phyloP scores from a whole-genome alignment of 2,329 filamentous ascomycete species.

The Zymoseptoria tritici region DNA sequence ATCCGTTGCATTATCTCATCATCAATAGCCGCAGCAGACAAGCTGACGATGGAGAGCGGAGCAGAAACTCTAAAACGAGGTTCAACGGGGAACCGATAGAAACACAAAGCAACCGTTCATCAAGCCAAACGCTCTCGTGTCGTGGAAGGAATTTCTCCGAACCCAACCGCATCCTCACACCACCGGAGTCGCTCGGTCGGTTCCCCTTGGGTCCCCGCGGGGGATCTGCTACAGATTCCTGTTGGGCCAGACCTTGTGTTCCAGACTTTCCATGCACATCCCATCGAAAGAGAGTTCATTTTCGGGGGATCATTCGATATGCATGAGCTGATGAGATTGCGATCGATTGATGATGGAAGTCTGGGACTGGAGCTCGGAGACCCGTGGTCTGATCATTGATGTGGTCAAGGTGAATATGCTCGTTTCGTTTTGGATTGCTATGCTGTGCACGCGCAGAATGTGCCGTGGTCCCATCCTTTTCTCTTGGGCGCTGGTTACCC shows the following conservation, averaged over 20 bases:
- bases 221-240: background rate
- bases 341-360: background rate
- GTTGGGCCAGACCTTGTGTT: background rate
- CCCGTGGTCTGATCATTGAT: background rate
- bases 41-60: background rate
- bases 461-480: background rate
- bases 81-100: background rate
- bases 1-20: background rate
- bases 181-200: background rate
- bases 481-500: background rate
- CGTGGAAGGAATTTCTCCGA: background rate
- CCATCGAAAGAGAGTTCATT: background rate
- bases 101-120: background rate
- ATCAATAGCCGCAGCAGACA: background rate
- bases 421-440: background rate
- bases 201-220: background rate
- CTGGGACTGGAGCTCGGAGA: background rate
- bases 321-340: background rate
- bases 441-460: background rate
- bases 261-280: background rate
- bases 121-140: background rate
- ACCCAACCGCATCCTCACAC: background rate
- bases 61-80: background rate
- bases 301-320: background rate
- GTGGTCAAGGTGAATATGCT: background rate